Evolutionary conservation across 1,284 basidiomycete species (phyloP), one percentile per base, ranked within the genome.

Genomic region (Pseudozyma thailandica): DNA sequence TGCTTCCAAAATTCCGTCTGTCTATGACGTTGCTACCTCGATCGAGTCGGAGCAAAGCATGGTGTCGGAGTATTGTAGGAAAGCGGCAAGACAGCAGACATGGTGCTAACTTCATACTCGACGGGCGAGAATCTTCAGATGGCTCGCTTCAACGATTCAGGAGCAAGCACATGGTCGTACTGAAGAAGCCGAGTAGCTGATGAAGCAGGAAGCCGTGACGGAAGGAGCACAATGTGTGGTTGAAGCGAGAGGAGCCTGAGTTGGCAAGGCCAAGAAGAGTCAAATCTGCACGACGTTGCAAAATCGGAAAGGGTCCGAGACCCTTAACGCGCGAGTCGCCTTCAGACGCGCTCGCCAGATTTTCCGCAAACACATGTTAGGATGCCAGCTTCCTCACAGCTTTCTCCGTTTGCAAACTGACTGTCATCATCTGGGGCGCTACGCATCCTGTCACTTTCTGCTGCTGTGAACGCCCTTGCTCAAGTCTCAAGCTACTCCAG

Each of bases 41-140:
- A n/a, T 20, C 26, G 13, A 44, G 18, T 30, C 53, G 21, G 10
- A 5, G 9, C 13, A 25, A 12, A 35, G 35, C 46, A 60, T 12
- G 6, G 16, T 13, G n/a, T 23, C 20, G 20, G 18, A 16, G 31
- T 16, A 28, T 12, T 6, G 21, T 25, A 25, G 21, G 12, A 21
- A 35, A 16, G 42, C 26, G 25, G 13, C 21, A 4, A 43, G 10
- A 12, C 25, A 49, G 50, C 55, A 54, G 46, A 43, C 54, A 53
- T 53, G 50, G 54, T 45, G 61, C 46, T 33, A 42, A 18, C 46
- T 58, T 64, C 61, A 64, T 63, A 15, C 21, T 41, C 18, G 21
- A 21, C 35, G 41, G 41, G 28, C 8, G 33, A 31, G 35, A 33
- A 15, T 25, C 13, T 23, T 25, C 16, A 20, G 25, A 18, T 6